Base-by-base conservation (phyloP, 345 rosid genomes). In the Populus deltoides region DNA sequence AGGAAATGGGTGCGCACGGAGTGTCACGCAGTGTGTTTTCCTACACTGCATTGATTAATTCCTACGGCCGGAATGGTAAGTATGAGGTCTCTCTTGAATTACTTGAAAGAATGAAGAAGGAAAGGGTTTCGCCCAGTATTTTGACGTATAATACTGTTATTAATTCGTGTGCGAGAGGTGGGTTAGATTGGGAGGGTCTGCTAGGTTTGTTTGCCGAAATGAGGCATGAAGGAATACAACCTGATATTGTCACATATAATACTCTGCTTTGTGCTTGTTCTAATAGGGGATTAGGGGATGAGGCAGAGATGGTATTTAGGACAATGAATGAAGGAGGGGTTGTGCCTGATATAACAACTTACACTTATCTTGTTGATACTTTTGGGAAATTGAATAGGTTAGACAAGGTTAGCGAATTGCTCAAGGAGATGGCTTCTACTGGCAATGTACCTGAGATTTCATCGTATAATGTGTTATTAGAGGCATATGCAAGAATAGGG, bases 261-360 rank as follows among this genome's bases (percentile, higher is more conserved):
- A 93, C 94, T 22, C 33, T 93, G 92, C 94, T 96, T 79, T 83
- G 91, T 65, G 97, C 99, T 80, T 96, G 97, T 88, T 97, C 94
- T 22, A 77, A 65, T 77, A 87, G 98, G 83, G 94, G 97, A 70
- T 83, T 93, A 74, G 97, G 94, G 41, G 92, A 90, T 53, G 98
- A 91, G 88, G 97, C 98, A 27, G 98, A 89, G 82, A 93, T 92
- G 99, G 91, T 93, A 74, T 96, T 96, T 77, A 87, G 97, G 87
- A 93, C 92, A 1, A 96, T 93, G 98, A 96, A 86, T 82, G 98
- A 92, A 71, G 94, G 93, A 53, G 98, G 99, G 70, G 79, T 90
- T 18, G 84, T 93, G 80, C 99, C 99, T 12, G 98, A 96, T 90
- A 70, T 92, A 75, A 88, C 86, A 0, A 93, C 98, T 0, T 96